Evolutionary conservation across 2,329 filamentous ascomycete species (phyloP), one percentile per base, ranked within the genome.

Genomic region (Escovopsis sp.): DNA sequence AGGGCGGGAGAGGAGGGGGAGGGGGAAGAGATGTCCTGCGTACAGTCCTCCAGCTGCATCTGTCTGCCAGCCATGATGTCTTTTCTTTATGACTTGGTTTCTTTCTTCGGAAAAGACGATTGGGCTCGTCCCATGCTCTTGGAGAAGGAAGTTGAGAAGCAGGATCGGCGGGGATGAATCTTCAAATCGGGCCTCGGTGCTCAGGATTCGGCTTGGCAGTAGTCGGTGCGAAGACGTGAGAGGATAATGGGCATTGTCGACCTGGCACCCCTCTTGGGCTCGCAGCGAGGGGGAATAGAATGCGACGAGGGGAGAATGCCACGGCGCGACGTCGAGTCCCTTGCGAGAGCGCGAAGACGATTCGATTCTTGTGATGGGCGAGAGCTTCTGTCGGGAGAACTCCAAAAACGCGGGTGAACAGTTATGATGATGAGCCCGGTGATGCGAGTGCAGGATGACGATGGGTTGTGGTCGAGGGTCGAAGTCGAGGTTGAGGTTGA

Each of bases 41-140:
- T 69, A 88, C 87, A 94, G 64, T 94, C 86, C 75, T 87, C 82
- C 69, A 94, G 71, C 65, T 78, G 79, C 83, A 91, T 86, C 63
- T 82, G 85, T 70, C 69, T 68, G 69, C 76, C 72, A 67, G 76
- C 70, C 83, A 89, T 48, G 46, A 45, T 44, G 12, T 33, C 32
- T 11, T 33, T 18, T 39, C 12, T 37, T 39, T 33, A 36, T 34
- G 36, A 39, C n/a, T 46, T 49, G 28, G 8, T 32, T 9, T 11
- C 28, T 5, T 32, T 32, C 28, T 32, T 32, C 11, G 28, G 28
- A 9, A 7, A 11, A 32, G 28, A 32, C 28, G 7, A 9, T 9
- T 4, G 11, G 28, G 28, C 28, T 32, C 11, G 48, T 46, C 47
- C 54, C 58, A 59, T 61, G 49, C 55, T 55, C 53, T 44, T 9